Conservation (phyloP, 1,284 basidiomycete species). For the Kwoniella shivajii region DNA sequence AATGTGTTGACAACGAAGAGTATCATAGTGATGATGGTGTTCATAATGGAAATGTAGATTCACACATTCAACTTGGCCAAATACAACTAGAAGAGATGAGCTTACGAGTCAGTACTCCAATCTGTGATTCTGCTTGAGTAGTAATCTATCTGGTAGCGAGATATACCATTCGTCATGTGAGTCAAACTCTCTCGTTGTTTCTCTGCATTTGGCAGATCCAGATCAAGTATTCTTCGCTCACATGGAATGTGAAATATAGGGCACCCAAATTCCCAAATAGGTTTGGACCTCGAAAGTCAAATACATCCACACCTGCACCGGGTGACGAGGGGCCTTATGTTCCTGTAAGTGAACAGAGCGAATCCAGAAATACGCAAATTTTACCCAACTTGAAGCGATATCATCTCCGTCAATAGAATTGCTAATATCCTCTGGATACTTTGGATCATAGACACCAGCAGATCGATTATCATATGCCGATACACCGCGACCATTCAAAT, state of each 20-base stretch:
- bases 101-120: no score
- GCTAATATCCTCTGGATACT: not conserved
- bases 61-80: not conserved
- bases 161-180: no score
- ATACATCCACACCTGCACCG: slow-evolving; percentile 39
- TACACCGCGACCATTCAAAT: slow-evolving; percentile 49
- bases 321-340: slow-evolving; percentile 23
- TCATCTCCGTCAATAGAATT: no score
- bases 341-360: slow-evolving; percentile 4
- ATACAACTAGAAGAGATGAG: no score
- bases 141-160: no score
- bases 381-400: no score
- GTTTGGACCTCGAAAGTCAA: slow-evolving; percentile 39
- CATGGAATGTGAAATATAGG: slow-evolving; percentile 8
- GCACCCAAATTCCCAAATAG: slow-evolving; percentile 17
- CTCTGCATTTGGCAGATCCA: no score
- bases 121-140: no score
- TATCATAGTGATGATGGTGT: not conserved
- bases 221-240: no score
- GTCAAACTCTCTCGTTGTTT: no score
- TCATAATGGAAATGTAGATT: not conserved
- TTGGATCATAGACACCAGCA: slow-evolving; percentile 26
- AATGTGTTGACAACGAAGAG: no score
- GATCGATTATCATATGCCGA: slow-evolving; percentile 49
- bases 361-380: no score